A percentile compares a stretch with the other conserved stretches of the same genome.
Conservation (phyloP, 192 early-diverging fungal genomes). For the Pilaira anomala region DNA sequence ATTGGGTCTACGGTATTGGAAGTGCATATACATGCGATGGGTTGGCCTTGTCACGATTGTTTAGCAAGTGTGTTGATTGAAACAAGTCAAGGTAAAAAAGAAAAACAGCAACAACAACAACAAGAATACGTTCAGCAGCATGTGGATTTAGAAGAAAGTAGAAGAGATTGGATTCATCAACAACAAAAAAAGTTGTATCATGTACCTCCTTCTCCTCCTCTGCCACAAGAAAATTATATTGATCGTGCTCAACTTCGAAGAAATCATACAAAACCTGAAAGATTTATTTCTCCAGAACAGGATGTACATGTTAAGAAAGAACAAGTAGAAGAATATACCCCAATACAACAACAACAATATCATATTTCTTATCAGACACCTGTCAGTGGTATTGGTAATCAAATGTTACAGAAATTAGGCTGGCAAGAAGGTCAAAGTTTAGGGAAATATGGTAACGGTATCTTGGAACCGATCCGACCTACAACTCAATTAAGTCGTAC, state of each 20-base stretch:
- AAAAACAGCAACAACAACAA: slow-evolving; percentile 6
- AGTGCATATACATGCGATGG: slow-evolving; percentile 58
- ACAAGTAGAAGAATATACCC: not conserved
- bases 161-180: slow-evolving; percentile 32
- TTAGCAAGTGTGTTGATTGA: slow-evolving; percentile 53
- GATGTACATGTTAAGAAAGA: not conserved
- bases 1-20: slow-evolving; percentile 60
- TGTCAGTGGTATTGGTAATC: slow-evolving; percentile 58
- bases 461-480: slow-evolving; percentile 11
- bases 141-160: slow-evolving; percentile 27
- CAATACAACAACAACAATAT: not conserved
- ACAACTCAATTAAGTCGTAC: not conserved
- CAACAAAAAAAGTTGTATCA: slow-evolving; percentile 28
- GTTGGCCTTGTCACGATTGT: slow-evolving; percentile 61
- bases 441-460: slow-evolving; percentile 31
- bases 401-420: slow-evolving; percentile 61
- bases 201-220: no score
- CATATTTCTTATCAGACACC: slow-evolving; percentile 41
- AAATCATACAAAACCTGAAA: slow-evolving; percentile 2
- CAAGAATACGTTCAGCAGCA: no score
- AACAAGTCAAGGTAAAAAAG: slow-evolving; percentile 33
- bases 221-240: slow-evolving; percentile 25
- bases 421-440: slow-evolving; percentile 67
- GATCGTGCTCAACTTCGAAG: slow-evolving; percentile 25
- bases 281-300: not conserved